Base-by-base conservation (phyloP, 768 basidiomycete genomes). In the Ephemerocybe angulata region DNA sequence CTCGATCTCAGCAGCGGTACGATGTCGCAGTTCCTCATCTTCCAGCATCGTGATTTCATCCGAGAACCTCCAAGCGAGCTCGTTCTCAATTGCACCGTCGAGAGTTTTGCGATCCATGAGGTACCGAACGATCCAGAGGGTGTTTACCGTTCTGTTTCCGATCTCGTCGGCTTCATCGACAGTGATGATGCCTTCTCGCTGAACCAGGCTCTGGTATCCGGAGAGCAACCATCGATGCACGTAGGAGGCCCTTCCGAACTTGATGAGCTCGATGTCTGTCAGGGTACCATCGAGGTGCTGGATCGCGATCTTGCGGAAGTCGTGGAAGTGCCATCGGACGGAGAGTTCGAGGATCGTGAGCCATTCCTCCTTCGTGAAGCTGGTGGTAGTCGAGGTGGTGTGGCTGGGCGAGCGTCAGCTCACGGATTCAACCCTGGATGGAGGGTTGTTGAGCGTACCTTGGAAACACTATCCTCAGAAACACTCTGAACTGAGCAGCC, bases 191-290 rank as follows among this genome's bases (percentile, higher is more conserved):
- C 27, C 37, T 1, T n/a, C 8, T 15, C 54, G 38, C 6, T 38
- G 17, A 11, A 54, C 50, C 1, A 62, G 22, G 11, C 7, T 17
- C 25, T 37, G 6, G 50, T 51, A 51, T 7, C 50, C 50, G 2
- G 6, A 31, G 22, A 22, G 17, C 2, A 51, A 19, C 50, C 50
- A 51, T 2, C 66, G 64, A 59, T 81, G 72, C 43, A 87, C 72
- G 0, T 73, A 62, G 63, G 80, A 77, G 13, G 71, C 61, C 54
- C 81, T 78, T 54, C 87, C 88, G 0, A 82, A 67, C 0, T 72
- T 67, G 35, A 89, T 79, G 0, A 63, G 57, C 15, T 62, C 12
- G 1, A 63, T 55, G 7, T 53, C 50, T 22, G 41, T 29, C 15
- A 48, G n/a, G 8, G 29, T 12, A 7, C 5, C 7, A 17, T 41